These are phyloP conservation scores for Xenoacremonium recifei DNA, from an alignment of 2,329 filamentous ascomycete genomes.

Conservation along the genomic window DNA sequence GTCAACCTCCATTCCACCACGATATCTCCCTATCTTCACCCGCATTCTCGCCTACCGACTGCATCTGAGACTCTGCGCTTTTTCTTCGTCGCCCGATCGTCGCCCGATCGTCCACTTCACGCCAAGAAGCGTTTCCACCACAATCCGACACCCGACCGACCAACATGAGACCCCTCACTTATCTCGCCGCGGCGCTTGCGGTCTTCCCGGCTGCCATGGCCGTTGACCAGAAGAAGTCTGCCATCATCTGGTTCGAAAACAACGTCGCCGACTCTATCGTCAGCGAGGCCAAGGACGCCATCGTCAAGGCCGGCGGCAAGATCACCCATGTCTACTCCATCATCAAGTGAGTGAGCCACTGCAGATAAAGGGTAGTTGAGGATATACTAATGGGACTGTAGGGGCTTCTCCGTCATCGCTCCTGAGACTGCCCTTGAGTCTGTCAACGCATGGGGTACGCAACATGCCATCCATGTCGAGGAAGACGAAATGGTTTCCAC, in stretches of 20 bases:
- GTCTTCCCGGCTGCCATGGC: conserved; percentile 58
- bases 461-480: conserved; percentile 58
- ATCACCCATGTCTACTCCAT: conserved; percentile 77
- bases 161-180: conserved; percentile 62
- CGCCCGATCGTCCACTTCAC: no score
- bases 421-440: conserved; percentile 67
- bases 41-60: no score
- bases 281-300: conserved; percentile 67
- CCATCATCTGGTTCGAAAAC: conserved; percentile 76
- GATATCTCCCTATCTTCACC: no score
- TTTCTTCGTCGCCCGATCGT: no score
- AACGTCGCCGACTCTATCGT: conserved; percentile 64
- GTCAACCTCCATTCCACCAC: no score
- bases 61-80: no score
- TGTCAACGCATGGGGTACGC: conserved; percentile 60
- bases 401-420: conserved; percentile 75
- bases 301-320: conserved; percentile 67
- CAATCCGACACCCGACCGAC: no score
- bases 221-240: conserved; percentile 66
- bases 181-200: conserved; percentile 55
- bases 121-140: no score
- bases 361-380: conserved; percentile 3
- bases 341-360: conserved; percentile 70
- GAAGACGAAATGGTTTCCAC: conserved; percentile 68
- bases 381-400: conserved; percentile 36